Percentiles rank a stretch among this genome's conserved stretches.
Evolutionary conservation across 2,329 filamentous ascomycete species (phyloP).

Genomic region (Fusarium compactum): DNA sequence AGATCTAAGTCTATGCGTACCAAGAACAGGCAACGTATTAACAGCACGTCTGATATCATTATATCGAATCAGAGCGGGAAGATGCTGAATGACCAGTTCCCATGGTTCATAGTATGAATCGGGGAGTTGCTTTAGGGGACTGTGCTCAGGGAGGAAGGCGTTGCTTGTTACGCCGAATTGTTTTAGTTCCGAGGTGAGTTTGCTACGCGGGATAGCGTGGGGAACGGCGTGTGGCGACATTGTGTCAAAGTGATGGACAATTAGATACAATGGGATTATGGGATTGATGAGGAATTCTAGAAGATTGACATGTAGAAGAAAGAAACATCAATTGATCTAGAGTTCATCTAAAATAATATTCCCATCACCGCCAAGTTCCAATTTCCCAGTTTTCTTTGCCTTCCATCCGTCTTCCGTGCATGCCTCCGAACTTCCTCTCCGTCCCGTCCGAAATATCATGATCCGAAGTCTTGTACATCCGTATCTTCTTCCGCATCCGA

Average conservation of each 20-base stretch:
- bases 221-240: slow-evolving; percentile 60
- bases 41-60: slow-evolving; percentile 71
- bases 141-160: slow-evolving; percentile 81
- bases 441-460: background rate
- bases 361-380: background rate
- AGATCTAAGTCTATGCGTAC: slow-evolving; percentile 70
- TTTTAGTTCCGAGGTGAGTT: slow-evolving; percentile 47
- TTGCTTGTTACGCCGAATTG: slow-evolving; percentile 62
- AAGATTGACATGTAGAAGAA: background rate
- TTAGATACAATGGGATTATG: background rate
- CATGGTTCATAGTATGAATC: slow-evolving; percentile 82
- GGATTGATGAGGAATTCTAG: background rate
- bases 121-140: slow-evolving; percentile 74
- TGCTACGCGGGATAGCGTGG: slow-evolving; percentile 27
- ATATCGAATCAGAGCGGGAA: slow-evolving; percentile 75
- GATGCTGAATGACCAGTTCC: slow-evolving; percentile 76
- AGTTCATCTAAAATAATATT: slow-evolving; percentile 28
- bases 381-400: slow-evolving; percentile 4
- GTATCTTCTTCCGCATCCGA: slow-evolving; percentile 12
- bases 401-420: slow-evolving; percentile 21
- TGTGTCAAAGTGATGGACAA: background rate
- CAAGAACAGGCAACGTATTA: slow-evolving; percentile 75
- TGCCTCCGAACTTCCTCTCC: slow-evolving; percentile 14
- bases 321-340: slow-evolving; percentile 1
- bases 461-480: slow-evolving; percentile 3